Evolutionary conservation across 2,329 filamentous ascomycete species (phyloP).

Genomic region (Fusarium buxicola): DNA sequence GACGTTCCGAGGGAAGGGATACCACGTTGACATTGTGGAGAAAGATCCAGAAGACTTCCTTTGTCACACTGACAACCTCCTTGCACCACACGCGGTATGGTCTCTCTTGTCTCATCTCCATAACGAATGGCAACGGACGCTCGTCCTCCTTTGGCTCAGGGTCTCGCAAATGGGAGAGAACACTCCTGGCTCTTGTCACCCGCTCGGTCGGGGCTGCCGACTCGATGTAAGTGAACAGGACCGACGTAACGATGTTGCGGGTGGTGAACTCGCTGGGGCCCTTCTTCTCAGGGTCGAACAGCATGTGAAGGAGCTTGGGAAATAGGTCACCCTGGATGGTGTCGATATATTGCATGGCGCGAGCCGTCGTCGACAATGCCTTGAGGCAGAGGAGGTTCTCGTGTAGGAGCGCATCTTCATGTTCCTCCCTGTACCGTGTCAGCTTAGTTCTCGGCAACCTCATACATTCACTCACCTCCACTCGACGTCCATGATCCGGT

Average conservation of each 20-base stretch:
- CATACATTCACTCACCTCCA: constrained; percentile 78
- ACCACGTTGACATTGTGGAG: constrained; percentile 93
- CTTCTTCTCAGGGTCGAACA: constrained; percentile 98
- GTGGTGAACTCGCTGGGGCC: constrained; percentile 97
- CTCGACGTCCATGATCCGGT: constrained; percentile 94
- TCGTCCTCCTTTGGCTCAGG: constrained; percentile 80
- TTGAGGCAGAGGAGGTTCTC: constrained; percentile 94
- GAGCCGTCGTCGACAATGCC: constrained; percentile 89
- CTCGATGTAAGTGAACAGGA: constrained; percentile 90
- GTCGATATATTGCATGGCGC: constrained; percentile 84
- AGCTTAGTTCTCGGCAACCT: constrained; percentile 7
- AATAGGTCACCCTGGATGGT: constrained; percentile 85
- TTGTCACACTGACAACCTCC: constrained; percentile 91
- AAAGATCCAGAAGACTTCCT: constrained; percentile 99
- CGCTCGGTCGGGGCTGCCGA: constrained; percentile 71
- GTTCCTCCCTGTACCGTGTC: constrained; percentile 77
- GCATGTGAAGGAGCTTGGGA: constrained; percentile 84
- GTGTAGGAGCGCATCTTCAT: constrained; percentile 92
- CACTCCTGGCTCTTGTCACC: constrained; percentile 75
- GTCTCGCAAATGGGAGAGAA: constrained; percentile 84
- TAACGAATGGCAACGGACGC: constrained; percentile 84
- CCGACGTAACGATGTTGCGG: constrained; percentile 86
- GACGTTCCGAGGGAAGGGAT: constrained; percentile 65
- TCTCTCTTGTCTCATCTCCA: constrained; percentile 86
- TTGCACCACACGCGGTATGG: constrained; percentile 96